Base-by-base conservation (phyloP, 164 flowering plant genomes). In the Paratinospora sagittata region DNA sequence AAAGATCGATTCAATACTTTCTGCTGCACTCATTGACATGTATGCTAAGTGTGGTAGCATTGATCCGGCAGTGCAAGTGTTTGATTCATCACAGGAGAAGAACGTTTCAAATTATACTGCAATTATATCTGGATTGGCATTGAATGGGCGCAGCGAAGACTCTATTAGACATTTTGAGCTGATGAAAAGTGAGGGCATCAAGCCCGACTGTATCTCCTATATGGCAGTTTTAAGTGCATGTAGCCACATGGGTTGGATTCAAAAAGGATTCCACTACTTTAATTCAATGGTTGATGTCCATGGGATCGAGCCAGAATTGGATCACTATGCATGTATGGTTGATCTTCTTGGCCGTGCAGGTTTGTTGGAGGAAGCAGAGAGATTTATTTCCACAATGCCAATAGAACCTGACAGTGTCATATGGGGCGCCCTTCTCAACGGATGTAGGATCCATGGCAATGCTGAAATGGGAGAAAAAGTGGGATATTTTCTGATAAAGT, bases 41-140 rank as follows among this genome's bases (percentile, higher is more conserved):
- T 91, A 91, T 61, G 89, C 91, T n/a, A 93, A 90, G 75, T 91
- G 98, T 82, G 95, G 96, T 13, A 85, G 81, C 75, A 80, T 91
- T 41, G 37, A 27, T 30, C 55, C 65, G 9, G 79, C 83, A 57
- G 78, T 73, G 74, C 81, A 81, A 69, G 72, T 73, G 14, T 81
- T 81, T 66, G 14, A 34, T 33, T 69, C 70, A 3, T 66, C 77
- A 19, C 21, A 55, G 11, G 70, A 72, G 36, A 81, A 68, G 66
- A 65, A 76, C 58, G 74, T 81, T 19, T 74, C 64, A 66, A 58
- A 69, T 39, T 79, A 73, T 24, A 81, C 81, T 0, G 67, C 84
- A 13, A 63, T 73, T 27, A 74, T 81, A 45, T 72, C 73, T 41
- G 81, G 83, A 64, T 63, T 76, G 67, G 84, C 81, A 13, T 62